These are phyloP conservation scores for Saprolegnia parasitica DNA, from an alignment of 352 stramenopile genomes.

Conservation along the genomic window DNA sequence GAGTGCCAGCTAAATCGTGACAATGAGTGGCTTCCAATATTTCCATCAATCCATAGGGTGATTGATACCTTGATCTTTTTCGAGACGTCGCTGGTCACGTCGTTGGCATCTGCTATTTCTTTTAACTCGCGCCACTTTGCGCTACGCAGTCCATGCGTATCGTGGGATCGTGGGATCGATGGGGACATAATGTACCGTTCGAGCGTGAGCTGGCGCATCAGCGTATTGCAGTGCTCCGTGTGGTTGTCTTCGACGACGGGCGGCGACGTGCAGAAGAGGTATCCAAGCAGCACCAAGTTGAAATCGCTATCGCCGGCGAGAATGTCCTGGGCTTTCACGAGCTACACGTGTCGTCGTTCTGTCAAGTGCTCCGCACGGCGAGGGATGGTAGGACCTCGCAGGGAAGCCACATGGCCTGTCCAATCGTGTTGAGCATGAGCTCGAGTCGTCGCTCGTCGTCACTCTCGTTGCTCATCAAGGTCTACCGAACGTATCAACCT, in stretches of 20 bases:
- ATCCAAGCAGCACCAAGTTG: slow-evolving; percentile 68
- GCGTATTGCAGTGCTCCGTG: slow-evolving; percentile 43
- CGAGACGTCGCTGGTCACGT: slow-evolving; percentile 38
- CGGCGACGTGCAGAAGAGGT: slow-evolving; percentile 62
- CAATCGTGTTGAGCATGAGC: slow-evolving; percentile 64
- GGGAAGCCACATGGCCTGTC: slow-evolving; percentile 66
- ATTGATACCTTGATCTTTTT: slow-evolving; percentile 58
- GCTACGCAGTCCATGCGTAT: slow-evolving; percentile 33
- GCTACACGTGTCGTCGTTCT: neutral
- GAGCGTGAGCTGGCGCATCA: slow-evolving; percentile 50
- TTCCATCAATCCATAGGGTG: too few species aligned
- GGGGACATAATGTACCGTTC: slow-evolving; percentile 12
- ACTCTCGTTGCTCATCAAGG: slow-evolving; percentile 41
- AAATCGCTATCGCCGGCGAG: slow-evolving; percentile 62
- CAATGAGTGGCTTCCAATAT: too few species aligned
- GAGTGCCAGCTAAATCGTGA: slow-evolving; percentile 37
- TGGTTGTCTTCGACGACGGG: slow-evolving; percentile 51
- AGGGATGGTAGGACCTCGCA: slow-evolving; percentile 30
- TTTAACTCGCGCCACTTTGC: slow-evolving; percentile 59
- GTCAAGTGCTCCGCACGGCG: neutral
- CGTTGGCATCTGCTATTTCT: slow-evolving; percentile 31
- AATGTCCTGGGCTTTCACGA: slow-evolving; percentile 65
- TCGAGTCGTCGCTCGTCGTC: slow-evolving; percentile 55
- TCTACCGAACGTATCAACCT: slow-evolving; percentile 4
- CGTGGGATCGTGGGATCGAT: neutral